Base-by-base conservation (phyloP, 2,329 filamentous ascomycete genomes). In the Diplocarpon mali region DNA sequence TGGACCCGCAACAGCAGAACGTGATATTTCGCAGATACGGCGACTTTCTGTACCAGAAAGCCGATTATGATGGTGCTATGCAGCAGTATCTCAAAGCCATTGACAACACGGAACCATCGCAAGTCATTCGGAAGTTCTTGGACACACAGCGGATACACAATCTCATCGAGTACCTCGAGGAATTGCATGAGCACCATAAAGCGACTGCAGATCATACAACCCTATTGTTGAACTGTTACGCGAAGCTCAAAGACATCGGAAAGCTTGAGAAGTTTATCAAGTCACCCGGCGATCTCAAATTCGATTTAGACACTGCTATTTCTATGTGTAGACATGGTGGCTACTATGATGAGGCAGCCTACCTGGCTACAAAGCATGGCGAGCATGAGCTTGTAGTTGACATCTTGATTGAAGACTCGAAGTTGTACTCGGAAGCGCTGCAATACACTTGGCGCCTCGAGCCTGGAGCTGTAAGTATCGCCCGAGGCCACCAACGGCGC, bases 111-210 rank as follows among this genome's bases (percentile, higher is more conserved):
- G 90, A 96, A 58, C 90, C 90, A 6, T 95, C 90, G 1, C 90
- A 95, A 60, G 87, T 96, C 38, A 95, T 96, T 58, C 77, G 90
- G 56, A 95, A 95, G 78, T 98, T 94, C 58, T 73, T 98, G 31
- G 92, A 98, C 60, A 96, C 92, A 0, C 92, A 98, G 72, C 77
- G 89, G 50, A 95, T 98, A 65, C 88, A 95, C 57, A 98, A 96
- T 60, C 71, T 98, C 24, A 96, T 98, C 44, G 87, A 94, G 60
- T 98, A 96, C 59, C 72, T 98, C 2, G 93, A 98, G 65, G 88
- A 98, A 64, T 70, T 98, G 13, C 92, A 98, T 59, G 88, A 96
- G 51, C 87, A 93, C 57, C 81, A 90, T 58, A 90, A 83, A 60
- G 93, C 92, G 0, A 95, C 90, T 2, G 83, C 88, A 1, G 92